A percentile compares a stretch with the other conserved stretches of the same genome.
Conservation (phyloP, 306 rosid species). For the Corylus heterophylla region DNA sequence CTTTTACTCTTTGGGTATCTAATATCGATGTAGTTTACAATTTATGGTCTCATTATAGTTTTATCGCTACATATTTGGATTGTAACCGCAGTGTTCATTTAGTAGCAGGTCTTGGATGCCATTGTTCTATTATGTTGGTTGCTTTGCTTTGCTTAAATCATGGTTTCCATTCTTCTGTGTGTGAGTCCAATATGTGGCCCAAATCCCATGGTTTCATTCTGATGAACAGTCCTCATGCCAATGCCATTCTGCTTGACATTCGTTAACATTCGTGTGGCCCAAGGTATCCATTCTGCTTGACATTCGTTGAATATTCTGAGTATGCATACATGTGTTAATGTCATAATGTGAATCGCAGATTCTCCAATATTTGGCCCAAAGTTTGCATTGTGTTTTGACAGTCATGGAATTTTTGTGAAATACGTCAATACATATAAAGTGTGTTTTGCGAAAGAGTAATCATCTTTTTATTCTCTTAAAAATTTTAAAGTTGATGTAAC, state of each 20-base stretch:
- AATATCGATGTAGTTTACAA: constrained; percentile 16
- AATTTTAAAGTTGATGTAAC: too few relatives aligned
- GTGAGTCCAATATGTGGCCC: not conserved
- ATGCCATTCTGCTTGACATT: not conserved
- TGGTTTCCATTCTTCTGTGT: not conserved
- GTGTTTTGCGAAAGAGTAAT: too few relatives aligned
- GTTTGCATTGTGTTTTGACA: not conserved
- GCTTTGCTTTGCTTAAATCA: not conserved
- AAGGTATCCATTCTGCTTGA: not conserved
- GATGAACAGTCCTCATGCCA: not conserved
- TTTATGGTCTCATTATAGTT: constrained; percentile 6
- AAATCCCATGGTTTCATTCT: not conserved
- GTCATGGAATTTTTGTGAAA: not conserved
- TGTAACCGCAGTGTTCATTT: not conserved
- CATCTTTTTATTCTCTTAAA: too few relatives aligned
- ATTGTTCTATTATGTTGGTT: not conserved
- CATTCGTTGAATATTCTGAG: not conserved
- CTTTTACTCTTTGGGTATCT: constrained; percentile 9
- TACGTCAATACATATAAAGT: not conserved
- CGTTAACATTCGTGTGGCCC: not conserved
- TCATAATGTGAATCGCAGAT: too few relatives aligned
- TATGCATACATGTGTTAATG: too few relatives aligned
- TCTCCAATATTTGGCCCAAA: not conserved
- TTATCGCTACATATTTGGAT: not conserved
- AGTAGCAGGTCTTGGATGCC: not conserved